Evolutionary conservation across 306 rosid genomes (phyloP).

Genomic region (Calophaca sinica): DNA sequence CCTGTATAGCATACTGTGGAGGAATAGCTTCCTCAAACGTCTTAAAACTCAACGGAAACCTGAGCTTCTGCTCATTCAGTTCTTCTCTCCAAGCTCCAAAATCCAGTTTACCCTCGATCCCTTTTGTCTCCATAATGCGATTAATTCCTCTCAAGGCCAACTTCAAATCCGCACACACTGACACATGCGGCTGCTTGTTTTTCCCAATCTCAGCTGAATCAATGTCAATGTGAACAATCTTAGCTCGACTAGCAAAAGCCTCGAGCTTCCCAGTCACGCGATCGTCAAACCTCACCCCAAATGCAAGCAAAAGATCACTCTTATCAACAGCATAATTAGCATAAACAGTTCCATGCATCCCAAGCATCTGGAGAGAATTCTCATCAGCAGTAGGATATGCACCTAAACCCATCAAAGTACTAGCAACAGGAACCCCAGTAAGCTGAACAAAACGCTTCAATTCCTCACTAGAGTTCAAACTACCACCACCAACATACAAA

Average conservation of each 20-base stretch:
- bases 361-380: slow-evolving; percentile 82
- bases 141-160: slow-evolving; percentile 74
- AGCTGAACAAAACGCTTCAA: slow-evolving; percentile 68
- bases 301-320: slow-evolving; percentile 77
- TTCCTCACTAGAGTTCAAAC: slow-evolving; percentile 78
- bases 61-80: slow-evolving; percentile 70
- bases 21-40: slow-evolving; percentile 77
- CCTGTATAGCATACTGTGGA: slow-evolving; percentile 87
- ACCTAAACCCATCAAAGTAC: slow-evolving; percentile 94
- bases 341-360: slow-evolving; percentile 91
- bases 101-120: slow-evolving; percentile 48
- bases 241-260: slow-evolving; percentile 89
- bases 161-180: slow-evolving; percentile 79
- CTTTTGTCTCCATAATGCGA: slow-evolving; percentile 54
- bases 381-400: slow-evolving; percentile 58
- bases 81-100: slow-evolving; percentile 81
- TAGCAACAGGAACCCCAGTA: slow-evolving; percentile 84
- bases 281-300: slow-evolving; percentile 94
- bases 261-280: slow-evolving; percentile 90
- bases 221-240: slow-evolving; percentile 88
- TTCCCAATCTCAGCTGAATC: slow-evolving; percentile 95
- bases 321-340: slow-evolving; percentile 91
- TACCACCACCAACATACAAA: slow-evolving; percentile 86
- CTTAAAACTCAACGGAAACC: slow-evolving; percentile 70
- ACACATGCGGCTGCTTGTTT: slow-evolving; percentile 89